phyloP scores from a whole-genome alignment of 331 rosid genomes.

The Arachis monticola region DNA sequence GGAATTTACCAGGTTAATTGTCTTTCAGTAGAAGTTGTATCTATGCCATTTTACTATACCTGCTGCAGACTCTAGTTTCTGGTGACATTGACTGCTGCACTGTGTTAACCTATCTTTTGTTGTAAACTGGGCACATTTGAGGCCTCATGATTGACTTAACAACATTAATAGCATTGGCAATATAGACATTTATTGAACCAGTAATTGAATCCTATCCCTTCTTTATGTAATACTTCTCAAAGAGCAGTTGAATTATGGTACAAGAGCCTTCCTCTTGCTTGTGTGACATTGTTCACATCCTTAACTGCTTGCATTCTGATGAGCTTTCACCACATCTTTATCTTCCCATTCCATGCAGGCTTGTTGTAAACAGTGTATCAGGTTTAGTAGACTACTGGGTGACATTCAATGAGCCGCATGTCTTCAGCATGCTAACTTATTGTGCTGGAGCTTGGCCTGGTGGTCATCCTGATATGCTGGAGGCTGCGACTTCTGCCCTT shows the following conservation, averaged over 20 bases:
- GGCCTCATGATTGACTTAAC: constrained; percentile 1
- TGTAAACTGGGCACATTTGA: constrained; percentile 6
- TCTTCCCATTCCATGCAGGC: constrained; percentile 60
- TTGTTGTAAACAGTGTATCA: constrained; percentile 73
- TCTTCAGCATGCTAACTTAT: constrained; percentile 86
- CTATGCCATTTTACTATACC: constrained; percentile 23
- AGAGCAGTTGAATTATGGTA: neutral
- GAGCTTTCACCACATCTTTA: neutral
- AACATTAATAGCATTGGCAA: constrained; percentile 1
- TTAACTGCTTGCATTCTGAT: neutral
- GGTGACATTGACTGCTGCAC: constrained; percentile 8
- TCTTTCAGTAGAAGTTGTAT: constrained; percentile 41
- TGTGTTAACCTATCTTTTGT: constrained; percentile 29
- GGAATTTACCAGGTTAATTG: constrained; percentile 78
- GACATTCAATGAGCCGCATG: constrained; percentile 95
- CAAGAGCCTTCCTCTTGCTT: constrained; percentile 6
- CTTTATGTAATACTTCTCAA: constrained; percentile 19
- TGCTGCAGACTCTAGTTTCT: constrained; percentile 24
- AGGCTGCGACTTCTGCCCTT: constrained; percentile 86
- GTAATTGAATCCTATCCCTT: neutral
- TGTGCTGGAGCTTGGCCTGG: constrained; percentile 99
- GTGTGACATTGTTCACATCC: constrained; percentile 10
- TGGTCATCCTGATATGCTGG: constrained; percentile 97
- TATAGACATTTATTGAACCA: constrained; percentile 3
- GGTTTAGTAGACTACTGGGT: constrained; percentile 90